phyloP scores from a whole-genome alignment of 257 asterid genomes.

The Marsdenia floribunda region DNA sequence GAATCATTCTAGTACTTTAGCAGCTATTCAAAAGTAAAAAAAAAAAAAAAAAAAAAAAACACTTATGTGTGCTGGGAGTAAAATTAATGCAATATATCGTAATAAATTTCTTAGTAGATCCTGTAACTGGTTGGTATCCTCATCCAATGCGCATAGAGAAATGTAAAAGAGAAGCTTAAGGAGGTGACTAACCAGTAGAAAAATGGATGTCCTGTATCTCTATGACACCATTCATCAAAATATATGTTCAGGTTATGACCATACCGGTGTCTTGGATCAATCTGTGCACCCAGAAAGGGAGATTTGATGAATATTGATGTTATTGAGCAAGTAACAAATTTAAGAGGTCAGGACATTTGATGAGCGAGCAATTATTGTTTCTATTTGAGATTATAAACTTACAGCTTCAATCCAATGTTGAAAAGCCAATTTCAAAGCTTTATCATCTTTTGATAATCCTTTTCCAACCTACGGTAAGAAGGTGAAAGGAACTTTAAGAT shows the following conservation, averaged over 20 bases:
- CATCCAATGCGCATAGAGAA: background rate
- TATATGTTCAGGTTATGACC: slow-evolving; percentile 30
- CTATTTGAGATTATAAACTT: slow-evolving; percentile 3
- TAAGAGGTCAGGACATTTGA: background rate
- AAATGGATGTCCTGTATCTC: slow-evolving; percentile 31
- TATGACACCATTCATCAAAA: slow-evolving; percentile 21
- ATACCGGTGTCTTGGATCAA: slow-evolving; percentile 29
- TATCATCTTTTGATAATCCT: slow-evolving; percentile 26
- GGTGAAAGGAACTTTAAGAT: background rate
- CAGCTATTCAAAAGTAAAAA: background rate
- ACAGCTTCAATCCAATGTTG: slow-evolving; percentile 32
- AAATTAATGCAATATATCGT: background rate
- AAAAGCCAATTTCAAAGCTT: slow-evolving; percentile 18
- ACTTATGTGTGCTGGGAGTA: background rate
- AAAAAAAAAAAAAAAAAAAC: background rate
- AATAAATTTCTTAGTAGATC: background rate
- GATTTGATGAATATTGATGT: background rate
- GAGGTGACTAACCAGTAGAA: slow-evolving; percentile 28
- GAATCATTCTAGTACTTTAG: background rate
- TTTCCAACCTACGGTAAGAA: slow-evolving; percentile 24
- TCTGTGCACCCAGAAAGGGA: slow-evolving; percentile 16
- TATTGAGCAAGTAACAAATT: background rate
- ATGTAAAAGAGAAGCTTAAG: background rate
- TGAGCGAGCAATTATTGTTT: background rate
- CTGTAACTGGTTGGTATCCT: background rate